phyloP scores from a whole-genome alignment of 2,329 filamentous ascomycete species.

The Cadophora gregata region DNA sequence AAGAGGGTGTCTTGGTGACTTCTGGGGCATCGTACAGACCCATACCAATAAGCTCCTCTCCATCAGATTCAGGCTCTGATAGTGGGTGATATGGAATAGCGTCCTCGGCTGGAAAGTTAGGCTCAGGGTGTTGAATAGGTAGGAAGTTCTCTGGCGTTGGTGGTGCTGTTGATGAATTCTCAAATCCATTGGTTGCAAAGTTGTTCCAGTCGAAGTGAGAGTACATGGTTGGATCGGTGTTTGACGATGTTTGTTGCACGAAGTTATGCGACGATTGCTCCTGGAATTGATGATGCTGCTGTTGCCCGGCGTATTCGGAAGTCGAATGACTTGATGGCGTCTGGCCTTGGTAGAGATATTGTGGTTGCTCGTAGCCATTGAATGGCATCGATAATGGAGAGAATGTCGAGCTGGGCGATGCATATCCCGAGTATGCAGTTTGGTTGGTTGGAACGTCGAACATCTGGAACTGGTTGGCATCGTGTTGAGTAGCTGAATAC shows the following conservation, averaged over 20 bases:
- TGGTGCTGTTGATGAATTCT: conserved; percentile 54
- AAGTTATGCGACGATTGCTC: conserved; percentile 23
- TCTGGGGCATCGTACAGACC: conserved; percentile 79
- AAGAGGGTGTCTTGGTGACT: conserved; percentile 48
- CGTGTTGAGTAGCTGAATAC: conserved; percentile 49
- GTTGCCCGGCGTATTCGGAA: conserved; percentile 29
- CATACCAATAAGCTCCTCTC: conserved; percentile 81
- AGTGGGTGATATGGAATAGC: conserved; percentile 55
- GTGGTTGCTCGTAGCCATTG: conserved; percentile 37
- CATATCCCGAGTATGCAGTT: conserved; percentile 61
- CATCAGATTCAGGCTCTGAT: conserved; percentile 61
- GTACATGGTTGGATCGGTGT: conserved; percentile 39
- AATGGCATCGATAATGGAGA: conserved; percentile 60
- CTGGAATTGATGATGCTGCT: conserved; percentile 26
- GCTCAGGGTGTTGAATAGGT: conserved; percentile 55
- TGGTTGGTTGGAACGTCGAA: conserved; percentile 52
- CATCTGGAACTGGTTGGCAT: conserved; percentile 31
- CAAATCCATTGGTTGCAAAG: conserved; percentile 53
- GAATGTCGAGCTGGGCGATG: conserved; percentile 60
- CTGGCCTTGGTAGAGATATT: conserved; percentile 30
- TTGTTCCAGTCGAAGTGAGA: conserved; percentile 53
- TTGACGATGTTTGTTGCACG: conserved; percentile 25
- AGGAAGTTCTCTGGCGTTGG: conserved; percentile 66
- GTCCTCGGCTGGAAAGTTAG: conserved; percentile 55
- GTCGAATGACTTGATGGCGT: conserved; percentile 24